Conservation (phyloP, 139 green algal species). For the Chlamydomonas schloesseri region DNA sequence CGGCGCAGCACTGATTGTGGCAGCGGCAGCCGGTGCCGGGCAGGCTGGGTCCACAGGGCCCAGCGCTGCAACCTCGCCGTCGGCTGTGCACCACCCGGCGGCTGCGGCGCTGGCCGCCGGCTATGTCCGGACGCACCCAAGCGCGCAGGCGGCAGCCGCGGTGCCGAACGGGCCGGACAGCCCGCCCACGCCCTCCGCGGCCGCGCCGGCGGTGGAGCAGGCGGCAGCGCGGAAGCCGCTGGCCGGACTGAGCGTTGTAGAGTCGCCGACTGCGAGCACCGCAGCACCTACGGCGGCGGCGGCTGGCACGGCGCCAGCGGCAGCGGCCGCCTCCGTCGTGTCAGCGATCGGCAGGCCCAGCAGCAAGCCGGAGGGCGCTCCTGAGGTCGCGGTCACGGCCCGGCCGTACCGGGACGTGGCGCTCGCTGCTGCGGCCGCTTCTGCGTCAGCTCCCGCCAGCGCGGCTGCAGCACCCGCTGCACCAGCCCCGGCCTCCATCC, state of each 20-base stretch:
- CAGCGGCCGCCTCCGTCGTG: no score
- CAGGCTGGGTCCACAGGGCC: no score
- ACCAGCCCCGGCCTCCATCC: no score
- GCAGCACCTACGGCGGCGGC: not conserved
- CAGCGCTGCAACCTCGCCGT: not conserved
- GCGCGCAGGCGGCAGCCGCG: not conserved
- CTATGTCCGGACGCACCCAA: not conserved
- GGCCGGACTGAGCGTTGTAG: no score
- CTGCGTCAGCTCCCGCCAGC: no score
- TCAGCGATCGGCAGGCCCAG: not conserved
- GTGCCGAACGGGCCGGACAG: not conserved
- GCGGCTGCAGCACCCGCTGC: no score
- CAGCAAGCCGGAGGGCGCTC: not conserved
- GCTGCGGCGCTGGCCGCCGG: not conserved
- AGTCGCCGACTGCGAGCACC: no score
- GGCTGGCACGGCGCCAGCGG: no score
- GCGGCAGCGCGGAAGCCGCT: no score
- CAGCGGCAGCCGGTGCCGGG: not conserved
- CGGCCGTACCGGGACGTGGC: no score
- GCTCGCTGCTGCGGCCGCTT: no score
- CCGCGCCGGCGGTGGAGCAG: not conserved
- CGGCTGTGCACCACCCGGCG: not conserved
- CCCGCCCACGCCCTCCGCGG: constrained; percentile 17
- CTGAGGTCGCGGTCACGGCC: not conserved
- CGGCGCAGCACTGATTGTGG: not conserved